A percentile compares a stretch with the other conserved stretches of the same genome.
phyloP scores from a whole-genome alignment of 768 basidiomycete species.

The Leccinum incarnatum region DNA sequence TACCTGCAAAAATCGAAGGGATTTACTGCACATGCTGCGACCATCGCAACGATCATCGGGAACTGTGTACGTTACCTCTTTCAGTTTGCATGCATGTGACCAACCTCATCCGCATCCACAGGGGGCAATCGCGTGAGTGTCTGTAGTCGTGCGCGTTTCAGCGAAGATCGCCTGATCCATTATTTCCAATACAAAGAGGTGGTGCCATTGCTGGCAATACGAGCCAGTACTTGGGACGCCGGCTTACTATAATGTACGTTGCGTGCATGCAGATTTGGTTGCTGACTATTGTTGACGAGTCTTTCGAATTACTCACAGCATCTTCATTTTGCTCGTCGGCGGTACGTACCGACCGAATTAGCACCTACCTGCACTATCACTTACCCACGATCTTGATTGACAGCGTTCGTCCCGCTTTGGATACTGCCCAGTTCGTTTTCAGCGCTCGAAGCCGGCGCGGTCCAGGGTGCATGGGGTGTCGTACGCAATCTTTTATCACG shows the following conservation, averaged over 20 bases:
- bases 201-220: conserved; percentile 69
- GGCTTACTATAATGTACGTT: conserved; percentile 67
- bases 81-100: neutral
- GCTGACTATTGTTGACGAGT: neutral
- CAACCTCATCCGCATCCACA: conserved; percentile 9
- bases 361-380: neutral
- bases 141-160: conserved; percentile 6
- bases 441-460: conserved; percentile 75
- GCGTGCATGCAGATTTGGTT: neutral
- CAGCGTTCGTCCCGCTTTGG: conserved; percentile 74
- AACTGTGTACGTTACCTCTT: conserved; percentile 48
- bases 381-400: neutral
- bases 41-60: neutral
- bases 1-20: conserved; percentile 65
- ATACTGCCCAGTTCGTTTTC: conserved; percentile 71
- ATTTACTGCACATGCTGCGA: conserved; percentile 37
- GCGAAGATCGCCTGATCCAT: neutral
- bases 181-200: conserved; percentile 39
- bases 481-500: conserved; percentile 39
- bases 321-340: conserved; percentile 28
- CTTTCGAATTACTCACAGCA: conserved; percentile 1
- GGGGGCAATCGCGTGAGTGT: conserved; percentile 45
- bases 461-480: conserved; percentile 90
- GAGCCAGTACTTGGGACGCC: conserved; percentile 76
- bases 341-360: conserved; percentile 12